Evolutionary conservation across 1,139 yeast genomes (phyloP), one percentile per base, ranked within the genome.

Genomic region (Pichia sp.): DNA sequence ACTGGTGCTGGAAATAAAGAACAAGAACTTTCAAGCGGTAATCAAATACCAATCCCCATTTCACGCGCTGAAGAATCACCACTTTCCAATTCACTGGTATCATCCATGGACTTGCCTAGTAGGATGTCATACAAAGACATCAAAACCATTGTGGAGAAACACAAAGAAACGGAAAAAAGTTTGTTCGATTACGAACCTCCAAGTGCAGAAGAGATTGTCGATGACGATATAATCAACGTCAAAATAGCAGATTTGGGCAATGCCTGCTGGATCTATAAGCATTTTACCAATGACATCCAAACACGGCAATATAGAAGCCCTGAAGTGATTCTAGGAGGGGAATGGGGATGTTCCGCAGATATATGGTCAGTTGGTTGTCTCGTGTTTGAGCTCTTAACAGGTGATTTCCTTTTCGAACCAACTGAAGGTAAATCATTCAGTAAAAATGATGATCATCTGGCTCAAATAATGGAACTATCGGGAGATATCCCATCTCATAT

Each of bases 241-340:
- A 85, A 84, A 56, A 72, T 85, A 39, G 94, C 93, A 3, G 95
- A 85, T 54, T 66, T 85, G 38, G 95, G 95, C 17, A 85, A 85
- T 55, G 93, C 94, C 0, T 83, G 94, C 47, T 81, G 81, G 72
- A 65, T 71, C 9, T 64, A 74, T 50, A 69, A 68, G 30, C 94
- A 85, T 56, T 82, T 80, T 58, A 81, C 94, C 14, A 74, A 82
- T 56, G 91, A 82, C 52, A 83, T 85, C 46, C 94, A 85, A 59
- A 85, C 95, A 1, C 66, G 95, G 31, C 94, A 85, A 55, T 85
- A 85, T 56, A 63, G 95, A 25, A 71, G 93, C 1, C 94, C 94
- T 0, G 95, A 85, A 56, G 79, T 83, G 27, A 59, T 75, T 19
- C 59, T 78, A 33, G 83, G 87, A 32, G 68, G 76, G 14, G 56